A percentile compares a stretch with the other conserved stretches of the same genome.
Evolutionary conservation across 176 grass and related monocot species (phyloP).

Genomic region (Pontederia paniculata): DNA sequence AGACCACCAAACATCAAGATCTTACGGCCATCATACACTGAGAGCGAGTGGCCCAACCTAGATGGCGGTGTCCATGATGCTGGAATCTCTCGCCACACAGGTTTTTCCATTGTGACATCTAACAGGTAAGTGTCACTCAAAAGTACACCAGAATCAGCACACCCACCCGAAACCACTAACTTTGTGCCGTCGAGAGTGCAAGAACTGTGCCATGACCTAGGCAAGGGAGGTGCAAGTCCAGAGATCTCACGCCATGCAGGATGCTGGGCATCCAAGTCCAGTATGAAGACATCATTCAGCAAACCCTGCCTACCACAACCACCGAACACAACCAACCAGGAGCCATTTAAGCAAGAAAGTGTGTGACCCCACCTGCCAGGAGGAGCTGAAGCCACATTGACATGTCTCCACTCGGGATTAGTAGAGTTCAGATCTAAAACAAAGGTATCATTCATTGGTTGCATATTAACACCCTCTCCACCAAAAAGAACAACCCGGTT

Average conservation of each 20-base stretch:
- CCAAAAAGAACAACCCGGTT: constrained; percentile 94
- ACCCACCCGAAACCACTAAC: constrained; percentile 85
- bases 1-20: constrained; percentile 94
- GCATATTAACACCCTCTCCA: constrained; percentile 88
- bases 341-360: constrained; percentile 76
- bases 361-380: constrained; percentile 94
- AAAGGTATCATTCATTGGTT: constrained; percentile 97
- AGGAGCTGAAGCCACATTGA: constrained; percentile 70
- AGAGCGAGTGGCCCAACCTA: constrained; percentile 79
- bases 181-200: constrained; percentile 84
- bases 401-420: constrained; percentile 85
- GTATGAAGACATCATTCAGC: constrained; percentile 93
- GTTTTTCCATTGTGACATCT: constrained; percentile 81
- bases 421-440: constrained; percentile 70
- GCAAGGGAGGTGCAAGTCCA: constrained; percentile 75
- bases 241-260: constrained; percentile 84
- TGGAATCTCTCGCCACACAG: constrained; percentile 86
- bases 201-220: constrained; percentile 90
- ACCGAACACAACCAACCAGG: constrained; percentile 69
- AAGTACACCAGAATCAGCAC: constrained; percentile 85
- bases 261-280: constrained; percentile 84
- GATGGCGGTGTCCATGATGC: constrained; percentile 85
- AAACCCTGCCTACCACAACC: constrained; percentile 75
- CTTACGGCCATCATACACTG: constrained; percentile 71
- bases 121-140: constrained; percentile 79